A percentile compares a stretch with the other conserved stretches of the same genome.
Conservation (phyloP, 139 green algal species). For the Tetradesmus lagerheimii region DNA sequence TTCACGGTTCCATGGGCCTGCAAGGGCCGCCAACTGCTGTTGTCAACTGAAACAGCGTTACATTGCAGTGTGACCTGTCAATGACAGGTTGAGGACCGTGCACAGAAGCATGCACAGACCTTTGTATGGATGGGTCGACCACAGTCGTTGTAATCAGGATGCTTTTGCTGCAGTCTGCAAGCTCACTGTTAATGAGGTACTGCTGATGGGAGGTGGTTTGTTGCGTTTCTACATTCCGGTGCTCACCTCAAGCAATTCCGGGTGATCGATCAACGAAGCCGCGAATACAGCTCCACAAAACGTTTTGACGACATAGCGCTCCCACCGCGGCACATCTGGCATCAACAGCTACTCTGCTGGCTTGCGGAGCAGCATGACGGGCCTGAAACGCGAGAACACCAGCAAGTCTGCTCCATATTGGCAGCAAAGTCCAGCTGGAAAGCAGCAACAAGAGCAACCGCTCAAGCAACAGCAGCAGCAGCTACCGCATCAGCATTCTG, state of each 20-base stretch:
- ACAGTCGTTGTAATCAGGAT: too few relatives aligned
- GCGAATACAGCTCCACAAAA: too few relatives aligned
- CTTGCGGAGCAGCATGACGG: not conserved
- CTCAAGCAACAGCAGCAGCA: conserved; percentile 26
- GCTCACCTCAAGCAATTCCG: too few relatives aligned
- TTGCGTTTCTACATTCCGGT: not conserved
- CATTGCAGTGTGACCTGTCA: not conserved
- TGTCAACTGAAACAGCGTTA: not conserved
- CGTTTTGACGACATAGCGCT: not conserved
- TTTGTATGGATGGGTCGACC: too few relatives aligned
- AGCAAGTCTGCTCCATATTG: not conserved
- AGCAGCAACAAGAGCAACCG: conserved; percentile 19
- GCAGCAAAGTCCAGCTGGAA: conserved; percentile 3
- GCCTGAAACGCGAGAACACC: not conserved
- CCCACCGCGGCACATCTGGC: not conserved
- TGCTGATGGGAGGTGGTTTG: not conserved
- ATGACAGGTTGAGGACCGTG: not conserved
- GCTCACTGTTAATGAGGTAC: not conserved
- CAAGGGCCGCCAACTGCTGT: not conserved
- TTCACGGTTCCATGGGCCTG: not conserved
- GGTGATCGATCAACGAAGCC: too few relatives aligned
- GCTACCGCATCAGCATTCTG: not conserved
- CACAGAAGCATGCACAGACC: too few relatives aligned
- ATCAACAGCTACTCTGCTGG: not conserved
- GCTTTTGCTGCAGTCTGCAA: not conserved